Percentiles rank a stretch among this genome's conserved stretches.
Conservation (phyloP, 148 eudicot genomes). For the Pouteria glomerata region DNA sequence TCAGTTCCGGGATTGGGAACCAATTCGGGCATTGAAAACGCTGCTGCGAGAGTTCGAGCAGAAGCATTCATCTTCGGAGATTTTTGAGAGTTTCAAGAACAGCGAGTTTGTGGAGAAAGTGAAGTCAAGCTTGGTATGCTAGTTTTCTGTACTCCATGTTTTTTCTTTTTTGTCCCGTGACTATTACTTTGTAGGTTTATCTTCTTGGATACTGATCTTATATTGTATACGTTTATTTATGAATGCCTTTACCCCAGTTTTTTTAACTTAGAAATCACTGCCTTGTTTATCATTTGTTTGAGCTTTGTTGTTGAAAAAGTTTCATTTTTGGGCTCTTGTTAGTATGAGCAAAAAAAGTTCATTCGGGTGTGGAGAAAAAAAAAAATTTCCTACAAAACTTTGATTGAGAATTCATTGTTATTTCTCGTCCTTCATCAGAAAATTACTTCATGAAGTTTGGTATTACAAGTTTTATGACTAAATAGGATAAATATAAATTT, state of each 20-base stretch:
- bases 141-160: too few species aligned
- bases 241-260: neutral
- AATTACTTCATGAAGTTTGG: too few species aligned
- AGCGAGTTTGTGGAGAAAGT: conserved; percentile 71
- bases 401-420: too few species aligned
- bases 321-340: neutral
- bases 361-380: neutral
- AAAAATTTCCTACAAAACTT: too few species aligned
- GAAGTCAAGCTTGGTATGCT: conserved; percentile 73
- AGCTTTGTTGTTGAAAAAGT: neutral
- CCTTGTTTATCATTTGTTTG: neutral
- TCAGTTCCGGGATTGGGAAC: conserved; percentile 66
- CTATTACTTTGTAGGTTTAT: neutral
- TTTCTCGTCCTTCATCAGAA: too few species aligned
- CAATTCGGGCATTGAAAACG: conserved; percentile 57
- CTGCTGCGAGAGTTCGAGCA: conserved; percentile 61
- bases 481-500: too few species aligned
- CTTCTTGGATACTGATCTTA: neutral
- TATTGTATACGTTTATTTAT: neutral
- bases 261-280: neutral
- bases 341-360: neutral
- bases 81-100: conserved; percentile 60
- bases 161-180: too few species aligned
- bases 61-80: conserved; percentile 60
- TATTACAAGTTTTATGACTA: too few species aligned